phyloP scores from a whole-genome alignment of 176 grass and related monocot species.

The Carex kokanica region DNA sequence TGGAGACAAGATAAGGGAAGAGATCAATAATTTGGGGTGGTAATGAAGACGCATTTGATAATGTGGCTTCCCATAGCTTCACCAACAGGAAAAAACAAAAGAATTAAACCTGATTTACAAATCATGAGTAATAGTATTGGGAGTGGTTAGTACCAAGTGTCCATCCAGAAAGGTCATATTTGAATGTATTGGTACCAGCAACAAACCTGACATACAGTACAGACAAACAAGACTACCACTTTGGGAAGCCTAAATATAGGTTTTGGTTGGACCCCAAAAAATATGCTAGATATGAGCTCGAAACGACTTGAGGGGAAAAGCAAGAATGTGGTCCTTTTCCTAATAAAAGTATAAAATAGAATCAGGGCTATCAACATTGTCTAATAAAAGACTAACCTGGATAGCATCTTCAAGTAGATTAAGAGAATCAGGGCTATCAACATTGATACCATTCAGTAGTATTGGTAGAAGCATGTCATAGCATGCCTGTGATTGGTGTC shows the following conservation, averaged over 20 bases:
- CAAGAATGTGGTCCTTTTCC: not conserved
- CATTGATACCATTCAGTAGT: slow-evolving; percentile 76
- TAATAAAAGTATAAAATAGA: not conserved
- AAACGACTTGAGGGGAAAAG: too few species aligned
- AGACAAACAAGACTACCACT: not conserved
- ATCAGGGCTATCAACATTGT: not conserved
- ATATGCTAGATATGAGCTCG: not conserved
- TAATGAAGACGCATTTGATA: slow-evolving; percentile 82
- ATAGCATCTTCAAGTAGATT: slow-evolving; percentile 98
- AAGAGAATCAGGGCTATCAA: slow-evolving; percentile 90
- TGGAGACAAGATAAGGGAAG: slow-evolving; percentile 78
- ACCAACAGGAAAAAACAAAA: slow-evolving; percentile 21
- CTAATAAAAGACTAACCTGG: slow-evolving; percentile 49
- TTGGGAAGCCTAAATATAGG: not conserved
- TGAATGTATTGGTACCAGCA: not conserved
- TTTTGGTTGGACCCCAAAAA: not conserved
- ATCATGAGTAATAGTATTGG: not conserved
- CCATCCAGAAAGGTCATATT: not conserved
- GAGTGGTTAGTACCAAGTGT: not conserved
- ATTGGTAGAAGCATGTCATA: slow-evolving; percentile 88
- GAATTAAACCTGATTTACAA: slow-evolving; percentile 3
- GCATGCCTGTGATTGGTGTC: slow-evolving; percentile 75
- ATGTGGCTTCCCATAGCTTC: slow-evolving; percentile 89
- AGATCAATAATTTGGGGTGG: slow-evolving; percentile 83
- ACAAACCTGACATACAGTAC: not conserved